Evolutionary conservation across 768 basidiomycete genomes (phyloP), one percentile per base, ranked within the genome.

Genomic region (Naganishia kalamii): DNA sequence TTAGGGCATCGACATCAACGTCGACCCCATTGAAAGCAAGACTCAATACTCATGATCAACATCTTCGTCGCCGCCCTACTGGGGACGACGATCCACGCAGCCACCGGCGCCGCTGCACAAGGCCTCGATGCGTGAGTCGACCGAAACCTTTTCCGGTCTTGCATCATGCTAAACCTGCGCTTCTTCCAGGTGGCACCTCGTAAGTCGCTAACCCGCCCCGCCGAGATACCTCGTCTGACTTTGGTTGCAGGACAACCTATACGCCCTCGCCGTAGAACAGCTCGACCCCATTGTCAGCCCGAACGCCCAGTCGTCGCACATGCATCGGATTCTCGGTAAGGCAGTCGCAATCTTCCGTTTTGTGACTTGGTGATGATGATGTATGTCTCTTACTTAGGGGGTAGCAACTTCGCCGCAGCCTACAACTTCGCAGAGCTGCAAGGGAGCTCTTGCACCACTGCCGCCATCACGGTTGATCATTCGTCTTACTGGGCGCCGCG

Each of bases 231-330:
- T 37, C 37, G 10, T 23, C 48, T 49, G 27, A 49, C 48, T 11
- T 29, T n/a, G 2, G 10, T 30, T n/a, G n/a, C 54, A 57, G 50
- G 63, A 64, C 51, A 44, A 64, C 13, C 25, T 64, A 4, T 64
- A 64, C 51, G 46, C 37, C 17, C 67, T 75, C 33, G 70, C 63
- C 67, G 70, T 65, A 41, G 73, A 75, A 65, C 67, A 69, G 59
- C 62, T 77, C 30, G 76, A 77, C 60, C 74, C 76, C 11, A 70
- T 77, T 47, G 71, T 77, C 65, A 70, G 60, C 25, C 73, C 73
- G 23, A 75, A 75, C 46, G 64, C 50, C 7, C 66, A 70, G 19
- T 44, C 64, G 10, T 62, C 70, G 12, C 76, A 77, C 48, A 74
- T 75, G 76, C 76, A 77, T 68, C 65, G 72, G 66, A 67, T 77